phyloP scores from a whole-genome alignment of 2,329 filamentous ascomycete species.

The Aspergillus ustus region DNA sequence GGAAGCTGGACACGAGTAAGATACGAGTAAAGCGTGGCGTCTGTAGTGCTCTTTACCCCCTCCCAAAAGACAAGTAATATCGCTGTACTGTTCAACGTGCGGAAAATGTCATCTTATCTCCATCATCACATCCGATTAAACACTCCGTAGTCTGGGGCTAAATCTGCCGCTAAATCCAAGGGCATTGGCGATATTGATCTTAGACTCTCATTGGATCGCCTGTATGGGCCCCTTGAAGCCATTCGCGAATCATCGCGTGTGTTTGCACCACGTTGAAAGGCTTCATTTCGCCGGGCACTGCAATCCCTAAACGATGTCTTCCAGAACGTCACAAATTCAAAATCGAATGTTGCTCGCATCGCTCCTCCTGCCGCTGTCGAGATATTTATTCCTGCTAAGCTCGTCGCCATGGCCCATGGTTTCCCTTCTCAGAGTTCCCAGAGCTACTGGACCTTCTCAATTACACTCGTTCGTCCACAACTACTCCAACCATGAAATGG shows the following conservation, averaged over 20 bases:
- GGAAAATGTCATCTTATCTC: not conserved
- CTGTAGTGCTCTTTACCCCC: not conserved
- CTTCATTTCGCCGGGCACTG: conserved; percentile 6
- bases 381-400: conserved; percentile 9
- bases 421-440: not conserved
- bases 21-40: not conserved
- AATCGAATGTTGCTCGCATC: not conserved
- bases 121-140: not conserved
- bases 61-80: not conserved
- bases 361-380: not conserved
- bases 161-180: conserved; percentile 11
- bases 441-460: not conserved
- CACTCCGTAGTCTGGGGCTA: conserved; percentile 3
- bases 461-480: not conserved
- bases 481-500: conserved; percentile 30
- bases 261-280: conserved; percentile 19
- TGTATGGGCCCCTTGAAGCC: not conserved
- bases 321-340: not conserved
- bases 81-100: conserved; percentile 3
- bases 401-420: not conserved
- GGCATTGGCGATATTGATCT: not conserved
- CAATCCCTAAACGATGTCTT: not conserved
- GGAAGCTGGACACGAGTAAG: conserved; percentile 37
- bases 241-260: conserved; percentile 15
- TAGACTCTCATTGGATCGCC: conserved; percentile 9